Evolutionary conservation across 129 eudicot species (phyloP), one percentile per base, ranked within the genome.

Genomic region (Arctium lappa): DNA sequence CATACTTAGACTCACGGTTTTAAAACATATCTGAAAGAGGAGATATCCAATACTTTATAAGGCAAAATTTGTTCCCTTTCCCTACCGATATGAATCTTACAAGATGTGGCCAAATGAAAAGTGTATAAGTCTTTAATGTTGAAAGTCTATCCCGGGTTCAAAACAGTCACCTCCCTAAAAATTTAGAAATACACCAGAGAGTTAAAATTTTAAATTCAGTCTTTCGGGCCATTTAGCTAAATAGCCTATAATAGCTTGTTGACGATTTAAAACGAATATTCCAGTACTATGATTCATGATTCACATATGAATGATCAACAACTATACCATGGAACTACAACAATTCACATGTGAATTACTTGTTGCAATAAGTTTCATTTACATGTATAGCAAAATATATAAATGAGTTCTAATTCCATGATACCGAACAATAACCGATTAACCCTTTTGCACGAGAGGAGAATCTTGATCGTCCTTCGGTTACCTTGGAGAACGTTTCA

Each of bases 401-500:
- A 50, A 18, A 73, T 32, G 16, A 72, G 38, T 18, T 48, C 69
- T 36, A 80, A 33, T 50, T 48, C 15, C 22, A 32, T 2, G 37
- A 71, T 10, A 71, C 12, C 8, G 16, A n/a, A 48, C 15, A 10
- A 12, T 27, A 80, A 36, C 38, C 16, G 27, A 72, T 72, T 38
- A 72, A 36, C 78, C 40, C 10, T 72, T 65, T 69, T 69, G n/a
- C 10, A 46, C 8, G 39, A 38, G 69, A 38, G 69, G 5, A 12
- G 9, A 50, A 50, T 0, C 18, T 50, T 1, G 56, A 50, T 13
- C 62, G 18, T 33, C 39, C 79, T 71, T 89, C 84, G 86, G 86
- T 88, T 88, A 73, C 91, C 74, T 56, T 89, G 92, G 16, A 87
- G 89, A 29, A 85, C 80, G 65, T 80, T 87, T 77, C 83, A 90